phyloP scores from a whole-genome alignment of 1,284 basidiomycete species.

The Porodaedalea pini region DNA sequence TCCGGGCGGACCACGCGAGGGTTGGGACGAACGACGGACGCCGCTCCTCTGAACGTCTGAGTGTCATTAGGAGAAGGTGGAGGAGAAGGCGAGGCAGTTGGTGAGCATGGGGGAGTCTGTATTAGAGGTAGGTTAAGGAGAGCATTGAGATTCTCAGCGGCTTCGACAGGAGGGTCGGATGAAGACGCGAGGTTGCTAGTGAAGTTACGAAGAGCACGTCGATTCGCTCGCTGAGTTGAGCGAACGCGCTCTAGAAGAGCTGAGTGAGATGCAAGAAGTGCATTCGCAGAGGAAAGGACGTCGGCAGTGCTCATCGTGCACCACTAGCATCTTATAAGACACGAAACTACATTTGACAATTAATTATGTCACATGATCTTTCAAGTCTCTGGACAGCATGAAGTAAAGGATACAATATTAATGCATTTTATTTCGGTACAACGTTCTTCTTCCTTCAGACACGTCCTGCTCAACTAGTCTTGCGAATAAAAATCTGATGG shows the following conservation, averaged over 20 bases:
- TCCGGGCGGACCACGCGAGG: slow-evolving; percentile 44
- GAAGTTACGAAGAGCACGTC: slow-evolving; percentile 32
- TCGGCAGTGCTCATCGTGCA: slow-evolving; percentile 19
- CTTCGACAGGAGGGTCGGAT: slow-evolving; percentile 26
- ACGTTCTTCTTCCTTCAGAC: not conserved
- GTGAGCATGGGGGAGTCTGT: slow-evolving; percentile 30
- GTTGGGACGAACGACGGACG: slow-evolving; percentile 44
- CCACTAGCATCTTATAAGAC: not conserved
- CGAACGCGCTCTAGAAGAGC: slow-evolving; percentile 38
- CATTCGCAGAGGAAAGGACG: slow-evolving; percentile 33
- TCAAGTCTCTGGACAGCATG: not conserved
- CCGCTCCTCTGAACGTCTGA: not conserved
- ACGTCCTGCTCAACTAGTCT: too few relatives aligned
- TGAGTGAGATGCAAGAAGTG: slow-evolving; percentile 39
- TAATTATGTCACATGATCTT: not conserved
- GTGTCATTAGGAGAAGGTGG: slow-evolving; percentile 34
- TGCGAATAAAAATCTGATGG: too few relatives aligned
- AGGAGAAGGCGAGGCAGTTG: slow-evolving; percentile 43
- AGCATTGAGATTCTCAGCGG: slow-evolving; percentile 40
- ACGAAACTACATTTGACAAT: too few relatives aligned
- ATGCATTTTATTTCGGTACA: not conserved
- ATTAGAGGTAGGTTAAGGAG: slow-evolving; percentile 39
- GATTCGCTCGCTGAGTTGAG: slow-evolving; percentile 35
- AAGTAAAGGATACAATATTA: not conserved
- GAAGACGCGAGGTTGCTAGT: slow-evolving; percentile 30